Conservation (phyloP, 768 basidiomycete species). For the Mycena filopes region DNA sequence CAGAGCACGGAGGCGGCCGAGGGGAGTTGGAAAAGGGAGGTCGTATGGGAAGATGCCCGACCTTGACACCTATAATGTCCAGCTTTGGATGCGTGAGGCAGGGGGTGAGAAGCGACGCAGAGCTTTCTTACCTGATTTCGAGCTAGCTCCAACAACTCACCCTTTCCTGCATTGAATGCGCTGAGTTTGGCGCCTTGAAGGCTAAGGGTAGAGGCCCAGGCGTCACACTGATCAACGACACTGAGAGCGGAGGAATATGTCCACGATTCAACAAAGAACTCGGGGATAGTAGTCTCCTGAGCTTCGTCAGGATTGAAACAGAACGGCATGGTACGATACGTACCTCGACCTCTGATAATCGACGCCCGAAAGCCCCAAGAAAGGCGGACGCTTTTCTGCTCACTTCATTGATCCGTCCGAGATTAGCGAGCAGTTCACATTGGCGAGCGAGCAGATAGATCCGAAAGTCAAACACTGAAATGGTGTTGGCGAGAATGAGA, state of each 20-base stretch:
- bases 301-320: not conserved
- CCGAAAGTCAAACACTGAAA: slow-evolving; percentile 94
- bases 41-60: slow-evolving; percentile 74
- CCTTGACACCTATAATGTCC: slow-evolving; percentile 82
- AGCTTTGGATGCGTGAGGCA: slow-evolving; percentile 60
- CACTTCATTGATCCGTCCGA: slow-evolving; percentile 76
- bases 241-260: slow-evolving; percentile 90
- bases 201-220: slow-evolving; percentile 66
- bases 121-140: slow-evolving; percentile 74
- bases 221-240: slow-evolving; percentile 81
- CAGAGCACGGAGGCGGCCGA: slow-evolving; percentile 34
- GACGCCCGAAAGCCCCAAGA: slow-evolving; percentile 78
- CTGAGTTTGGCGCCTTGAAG: slow-evolving; percentile 59
- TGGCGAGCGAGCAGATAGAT: slow-evolving; percentile 91
- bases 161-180: slow-evolving; percentile 79
- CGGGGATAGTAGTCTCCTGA: slow-evolving; percentile 63
- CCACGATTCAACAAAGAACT: slow-evolving; percentile 92
- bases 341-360: slow-evolving; percentile 82
- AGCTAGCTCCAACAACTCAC: slow-evolving; percentile 91
- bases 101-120: not conserved
- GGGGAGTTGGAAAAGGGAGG: slow-evolving; percentile 77
- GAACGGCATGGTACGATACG: slow-evolving; percentile 2
- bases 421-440: slow-evolving; percentile 76
- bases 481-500: slow-evolving; percentile 87
- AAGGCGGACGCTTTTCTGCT: slow-evolving; percentile 79